A percentile compares a stretch with the other conserved stretches of the same genome.
These are phyloP conservation scores for Helianthus tuberosus DNA, from an alignment of 129 eudicot species.

Conservation along the genomic window DNA sequence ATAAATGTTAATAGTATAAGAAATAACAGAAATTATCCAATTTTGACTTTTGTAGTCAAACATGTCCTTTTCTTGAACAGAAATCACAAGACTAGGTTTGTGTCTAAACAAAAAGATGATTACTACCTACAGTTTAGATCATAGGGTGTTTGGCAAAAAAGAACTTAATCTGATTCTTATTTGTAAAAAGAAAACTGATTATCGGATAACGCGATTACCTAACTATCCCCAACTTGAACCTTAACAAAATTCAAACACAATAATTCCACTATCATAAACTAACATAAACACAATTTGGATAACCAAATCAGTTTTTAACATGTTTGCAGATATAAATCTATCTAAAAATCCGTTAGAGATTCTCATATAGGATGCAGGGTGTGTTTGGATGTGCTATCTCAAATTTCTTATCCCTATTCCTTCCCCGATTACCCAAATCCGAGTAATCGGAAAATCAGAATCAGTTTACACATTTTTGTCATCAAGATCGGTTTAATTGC, in stretches of 20 bases:
- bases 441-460: background rate
- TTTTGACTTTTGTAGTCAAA: conserved; percentile 12
- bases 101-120: background rate
- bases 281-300: background rate
- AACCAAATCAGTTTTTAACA: too few species aligned
- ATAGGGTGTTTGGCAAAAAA: background rate
- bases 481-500: background rate
- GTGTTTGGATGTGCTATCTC: background rate
- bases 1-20: background rate
- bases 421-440: background rate
- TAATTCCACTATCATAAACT: too few species aligned
- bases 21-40: conserved; percentile 2
- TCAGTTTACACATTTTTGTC: background rate
- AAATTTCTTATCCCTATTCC: background rate
- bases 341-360: too few species aligned
- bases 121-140: background rate
- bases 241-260: too few species aligned
- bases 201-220: background rate
- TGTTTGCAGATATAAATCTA: too few species aligned
- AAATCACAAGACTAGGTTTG: conserved; percentile 3
- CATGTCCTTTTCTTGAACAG: background rate
- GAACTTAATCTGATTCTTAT: background rate
- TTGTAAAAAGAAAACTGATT: background rate
- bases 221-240: too few species aligned
- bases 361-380: background rate